phyloP scores from a whole-genome alignment of 2,329 filamentous ascomycete species.

The Alternaria brassicicola region DNA sequence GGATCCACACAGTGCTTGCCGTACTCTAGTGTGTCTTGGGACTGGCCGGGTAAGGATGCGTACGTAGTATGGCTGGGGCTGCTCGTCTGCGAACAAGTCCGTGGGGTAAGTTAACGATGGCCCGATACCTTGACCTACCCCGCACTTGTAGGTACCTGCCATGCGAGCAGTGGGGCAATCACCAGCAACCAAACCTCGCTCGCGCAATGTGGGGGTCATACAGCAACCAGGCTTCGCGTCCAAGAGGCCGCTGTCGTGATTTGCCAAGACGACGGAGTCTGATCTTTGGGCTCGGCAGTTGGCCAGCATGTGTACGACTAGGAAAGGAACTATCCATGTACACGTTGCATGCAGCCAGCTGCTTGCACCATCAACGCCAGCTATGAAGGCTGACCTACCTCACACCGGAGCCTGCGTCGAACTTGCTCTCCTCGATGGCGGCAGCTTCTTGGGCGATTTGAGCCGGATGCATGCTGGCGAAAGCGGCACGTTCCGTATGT shows the following conservation, averaged over 20 bases:
- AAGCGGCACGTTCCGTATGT: constrained; percentile 41
- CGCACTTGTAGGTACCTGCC: constrained; percentile 2
- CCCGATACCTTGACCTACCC: constrained; percentile 15
- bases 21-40: neutral
- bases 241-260: neutral
- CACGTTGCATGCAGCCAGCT: neutral
- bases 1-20: neutral
- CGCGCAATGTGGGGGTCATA: neutral
- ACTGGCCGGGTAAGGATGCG: neutral
- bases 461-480: constrained; percentile 36
- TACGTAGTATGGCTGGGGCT: neutral
- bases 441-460: constrained; percentile 40
- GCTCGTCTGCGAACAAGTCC: neutral
- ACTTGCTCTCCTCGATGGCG: constrained; percentile 41
- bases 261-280: neutral
- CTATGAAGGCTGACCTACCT: constrained; percentile 9
- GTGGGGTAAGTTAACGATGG: neutral
- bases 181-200: neutral
- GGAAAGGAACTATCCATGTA: neutral
- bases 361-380: neutral
- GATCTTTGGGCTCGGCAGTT: neutral
- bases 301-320: neutral
- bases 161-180: constrained; percentile 10
- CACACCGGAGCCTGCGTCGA: constrained; percentile 28
- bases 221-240: neutral